Evolutionary conservation across 2,329 filamentous ascomycete species (phyloP).

Genomic region (Alternaria sp.): DNA sequence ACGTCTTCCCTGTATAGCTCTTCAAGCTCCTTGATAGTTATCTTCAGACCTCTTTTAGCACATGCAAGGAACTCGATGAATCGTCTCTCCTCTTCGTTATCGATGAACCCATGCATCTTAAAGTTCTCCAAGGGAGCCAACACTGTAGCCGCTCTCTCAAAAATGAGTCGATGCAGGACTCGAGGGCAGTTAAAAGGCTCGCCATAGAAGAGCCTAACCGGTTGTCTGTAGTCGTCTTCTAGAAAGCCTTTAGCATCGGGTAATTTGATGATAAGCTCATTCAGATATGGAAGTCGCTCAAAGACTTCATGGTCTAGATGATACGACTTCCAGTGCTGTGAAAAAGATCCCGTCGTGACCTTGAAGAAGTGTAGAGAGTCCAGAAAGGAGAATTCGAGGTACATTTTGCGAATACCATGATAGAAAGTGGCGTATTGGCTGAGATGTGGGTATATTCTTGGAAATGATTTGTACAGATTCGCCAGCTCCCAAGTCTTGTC

Average conservation of each 20-base stretch:
- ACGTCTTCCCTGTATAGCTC: slow-evolving; percentile 27
- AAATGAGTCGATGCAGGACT: slow-evolving; percentile 33
- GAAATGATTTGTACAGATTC: slow-evolving; percentile 25
- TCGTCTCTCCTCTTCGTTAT: slow-evolving; percentile 21
- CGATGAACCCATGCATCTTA: slow-evolving; percentile 28
- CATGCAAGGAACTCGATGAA: slow-evolving; percentile 14
- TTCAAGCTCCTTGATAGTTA: slow-evolving; percentile 19
- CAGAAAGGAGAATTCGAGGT: slow-evolving; percentile 29
- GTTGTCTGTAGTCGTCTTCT: slow-evolving; percentile 4
- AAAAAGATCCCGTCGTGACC: slow-evolving; percentile 25
- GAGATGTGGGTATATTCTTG: slow-evolving; percentile 33
- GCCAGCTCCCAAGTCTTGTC: slow-evolving; percentile 11
- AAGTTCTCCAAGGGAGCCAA: slow-evolving; percentile 20
- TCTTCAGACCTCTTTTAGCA: slow-evolving; percentile 9
- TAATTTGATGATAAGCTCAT: slow-evolving; percentile 29
- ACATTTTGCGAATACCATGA: slow-evolving; percentile 38
- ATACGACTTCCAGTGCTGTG: background rate
- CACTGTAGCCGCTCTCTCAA: slow-evolving; percentile 30
- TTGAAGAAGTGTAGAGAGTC: slow-evolving; percentile 39
- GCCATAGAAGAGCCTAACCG: slow-evolving; percentile 31
- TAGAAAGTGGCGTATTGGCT: slow-evolving; percentile 31
- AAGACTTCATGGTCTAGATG: slow-evolving; percentile 28
- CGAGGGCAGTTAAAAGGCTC: slow-evolving; percentile 31
- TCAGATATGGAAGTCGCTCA: slow-evolving; percentile 31
- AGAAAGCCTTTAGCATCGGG: slow-evolving; percentile 18